Conservation (phyloP, 805 yeast genomes). For the Pichia deserticola region DNA sequence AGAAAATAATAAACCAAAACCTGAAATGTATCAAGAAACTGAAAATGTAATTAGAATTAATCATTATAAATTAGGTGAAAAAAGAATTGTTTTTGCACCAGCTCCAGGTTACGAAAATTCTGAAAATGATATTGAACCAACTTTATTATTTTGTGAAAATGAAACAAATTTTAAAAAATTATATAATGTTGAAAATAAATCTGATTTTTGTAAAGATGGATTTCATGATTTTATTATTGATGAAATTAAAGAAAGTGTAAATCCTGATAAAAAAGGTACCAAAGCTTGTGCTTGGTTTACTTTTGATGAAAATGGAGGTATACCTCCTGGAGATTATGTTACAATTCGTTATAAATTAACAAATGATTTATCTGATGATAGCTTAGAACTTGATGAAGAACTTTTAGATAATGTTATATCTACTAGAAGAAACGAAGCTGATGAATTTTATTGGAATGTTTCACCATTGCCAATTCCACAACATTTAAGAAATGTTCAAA, state of each 20-base stretch:
- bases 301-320: conserved; percentile 68
- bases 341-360: conserved; percentile 69
- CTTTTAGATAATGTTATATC: conserved; percentile 63
- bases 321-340: conserved; percentile 82
- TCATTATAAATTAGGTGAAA: conserved; percentile 63
- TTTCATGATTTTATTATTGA: conserved; percentile 78
- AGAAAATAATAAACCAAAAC: conserved; percentile 41
- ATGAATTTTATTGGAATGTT: conserved; percentile 83
- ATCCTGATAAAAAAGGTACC: conserved; percentile 69
- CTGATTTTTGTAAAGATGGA: conserved; percentile 73
- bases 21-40: conserved; percentile 36
- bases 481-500: conserved; percentile 71
- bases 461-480: conserved; percentile 80
- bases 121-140: conserved; percentile 65
- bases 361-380: conserved; percentile 25
- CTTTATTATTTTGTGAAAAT: conserved; percentile 78
- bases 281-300: conserved; percentile 79
- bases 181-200: conserved; percentile 54
- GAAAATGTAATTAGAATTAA: conserved; percentile 48
- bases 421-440: conserved; percentile 79
- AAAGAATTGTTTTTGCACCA: conserved; percentile 67
- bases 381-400: conserved; percentile 54
- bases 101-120: conserved; percentile 66
- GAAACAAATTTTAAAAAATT: conserved; percentile 70
- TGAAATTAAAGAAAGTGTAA: conserved; percentile 50